These are phyloP conservation scores for Rubia tinctorum DNA, from an alignment of 305 asterid genomes.

Conservation along the genomic window DNA sequence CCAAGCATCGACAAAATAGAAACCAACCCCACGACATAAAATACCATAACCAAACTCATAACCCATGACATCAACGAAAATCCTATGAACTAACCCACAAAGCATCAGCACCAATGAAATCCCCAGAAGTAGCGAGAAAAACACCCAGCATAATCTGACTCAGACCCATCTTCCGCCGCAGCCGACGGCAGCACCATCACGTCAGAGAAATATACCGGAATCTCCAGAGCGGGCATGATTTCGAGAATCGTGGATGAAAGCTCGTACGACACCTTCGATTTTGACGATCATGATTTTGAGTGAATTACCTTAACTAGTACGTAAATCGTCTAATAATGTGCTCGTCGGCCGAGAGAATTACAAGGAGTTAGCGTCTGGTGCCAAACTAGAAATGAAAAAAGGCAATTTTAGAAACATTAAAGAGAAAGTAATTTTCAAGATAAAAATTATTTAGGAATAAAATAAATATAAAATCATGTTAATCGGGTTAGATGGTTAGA, in stretches of 20 bases:
- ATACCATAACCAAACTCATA: conserved; percentile 56
- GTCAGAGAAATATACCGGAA: conserved; percentile 45
- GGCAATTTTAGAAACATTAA: no score
- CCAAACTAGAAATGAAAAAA: no score
- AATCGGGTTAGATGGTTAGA: no score
- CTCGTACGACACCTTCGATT: conserved; percentile 55
- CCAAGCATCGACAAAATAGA: conserved; percentile 81
- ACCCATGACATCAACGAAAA: conserved; percentile 98
- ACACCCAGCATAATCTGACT: conserved; percentile 68
- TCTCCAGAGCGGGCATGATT: conserved; percentile 52
- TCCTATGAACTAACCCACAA: conserved; percentile 88
- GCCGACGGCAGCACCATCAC: conserved; percentile 16
- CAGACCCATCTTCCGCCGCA: conserved; percentile 31
- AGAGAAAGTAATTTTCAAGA: no score
- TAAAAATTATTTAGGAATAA: no score
- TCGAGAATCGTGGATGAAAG: conserved; percentile 57
- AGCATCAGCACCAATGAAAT: conserved; percentile 71
- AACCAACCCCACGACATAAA: conserved; percentile 70
- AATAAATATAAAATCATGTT: no score
- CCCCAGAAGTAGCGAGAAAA: conserved; percentile 78
- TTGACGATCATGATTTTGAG: no score
- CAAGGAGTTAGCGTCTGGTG: no score
- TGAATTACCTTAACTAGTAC: no score
- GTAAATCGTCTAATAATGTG: no score
- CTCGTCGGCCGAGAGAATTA: no score